These are phyloP conservation scores for Tolypocladium ovalisporum DNA, from an alignment of 2,329 filamentous ascomycete genomes.

Conservation along the genomic window DNA sequence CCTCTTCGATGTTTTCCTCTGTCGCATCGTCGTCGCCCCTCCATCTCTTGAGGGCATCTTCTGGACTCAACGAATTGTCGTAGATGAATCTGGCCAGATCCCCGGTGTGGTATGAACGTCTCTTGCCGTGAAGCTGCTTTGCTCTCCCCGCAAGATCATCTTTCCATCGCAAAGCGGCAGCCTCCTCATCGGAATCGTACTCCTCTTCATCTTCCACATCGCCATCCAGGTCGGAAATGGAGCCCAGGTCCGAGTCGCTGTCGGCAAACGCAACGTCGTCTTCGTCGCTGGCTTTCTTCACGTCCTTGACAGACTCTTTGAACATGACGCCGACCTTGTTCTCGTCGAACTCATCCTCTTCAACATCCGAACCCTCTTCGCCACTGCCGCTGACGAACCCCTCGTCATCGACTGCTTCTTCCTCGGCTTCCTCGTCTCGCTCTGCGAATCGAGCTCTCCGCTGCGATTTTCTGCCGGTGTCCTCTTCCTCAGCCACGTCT, in stretches of 20 bases:
- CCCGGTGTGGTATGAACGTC: slow-evolving; percentile 62
- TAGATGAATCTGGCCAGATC: slow-evolving; percentile 87
- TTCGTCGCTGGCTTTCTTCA: slow-evolving; percentile 40
- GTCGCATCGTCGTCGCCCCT: slow-evolving; percentile 49
- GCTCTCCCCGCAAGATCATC: slow-evolving; percentile 72
- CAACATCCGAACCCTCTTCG: slow-evolving; percentile 38
- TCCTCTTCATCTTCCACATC: slow-evolving; percentile 40
- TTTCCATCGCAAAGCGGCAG: slow-evolving; percentile 74
- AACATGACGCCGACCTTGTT: slow-evolving; percentile 49
- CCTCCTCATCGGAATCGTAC: slow-evolving; percentile 53
- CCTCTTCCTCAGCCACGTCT: slow-evolving; percentile 38
- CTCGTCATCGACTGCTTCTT: slow-evolving; percentile 41
- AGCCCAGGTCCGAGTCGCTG: slow-evolving; percentile 92
- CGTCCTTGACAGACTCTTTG: slow-evolving; percentile 31
- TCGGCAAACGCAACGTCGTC: slow-evolving; percentile 86
- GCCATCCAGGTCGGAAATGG: slow-evolving; percentile 51
- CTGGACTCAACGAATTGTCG: slow-evolving; percentile 64
- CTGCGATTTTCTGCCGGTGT: slow-evolving; percentile 50
- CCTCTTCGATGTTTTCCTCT: slow-evolving; percentile 48
- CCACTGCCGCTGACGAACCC: slow-evolving; percentile 44
- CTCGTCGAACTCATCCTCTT: slow-evolving; percentile 45
- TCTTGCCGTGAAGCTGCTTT: slow-evolving; percentile 56
- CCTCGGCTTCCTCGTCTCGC: slow-evolving; percentile 47
- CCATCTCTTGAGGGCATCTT: slow-evolving; percentile 72
- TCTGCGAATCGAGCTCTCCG: slow-evolving; percentile 47